Conservation (phyloP, 257 asterid species). For the Forsythia viridissima region DNA sequence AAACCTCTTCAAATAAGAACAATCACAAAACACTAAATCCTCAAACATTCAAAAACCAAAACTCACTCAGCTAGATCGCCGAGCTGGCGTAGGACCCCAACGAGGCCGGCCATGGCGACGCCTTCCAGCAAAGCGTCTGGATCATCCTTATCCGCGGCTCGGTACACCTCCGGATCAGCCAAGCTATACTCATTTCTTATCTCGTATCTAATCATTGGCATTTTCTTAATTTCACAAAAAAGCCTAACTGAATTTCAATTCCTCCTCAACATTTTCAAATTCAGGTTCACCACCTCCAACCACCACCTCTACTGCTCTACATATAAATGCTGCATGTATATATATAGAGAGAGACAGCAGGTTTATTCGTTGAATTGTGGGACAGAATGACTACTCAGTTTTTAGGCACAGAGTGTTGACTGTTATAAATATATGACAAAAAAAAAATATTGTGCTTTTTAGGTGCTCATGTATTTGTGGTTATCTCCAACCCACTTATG, state of each 20-base stretch:
- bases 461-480: no score
- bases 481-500: no score
- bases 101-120: constrained; percentile 97
- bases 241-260: constrained; percentile 22
- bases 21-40: not conserved
- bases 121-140: constrained; percentile 98
- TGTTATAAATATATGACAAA: no score
- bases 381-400: no score
- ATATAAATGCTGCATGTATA: no score
- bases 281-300: not conserved
- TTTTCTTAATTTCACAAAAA: constrained; percentile 35
- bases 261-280: not conserved
- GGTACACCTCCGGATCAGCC: constrained; percentile 91
- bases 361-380: no score
- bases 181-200: constrained; percentile 80
- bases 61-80: constrained; percentile 98
- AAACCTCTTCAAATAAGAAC: not conserved
- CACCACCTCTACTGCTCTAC: not conserved
- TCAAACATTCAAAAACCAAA: not conserved
- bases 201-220: constrained; percentile 92
- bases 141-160: constrained; percentile 93
- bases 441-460: no score
- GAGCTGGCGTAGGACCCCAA: constrained; percentile 97
- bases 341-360: no score
- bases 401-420: no score